Evolutionary conservation across 129 eudicot species (phyloP), one percentile per base, ranked within the genome.

Genomic region (Centaurea solstitialis): DNA sequence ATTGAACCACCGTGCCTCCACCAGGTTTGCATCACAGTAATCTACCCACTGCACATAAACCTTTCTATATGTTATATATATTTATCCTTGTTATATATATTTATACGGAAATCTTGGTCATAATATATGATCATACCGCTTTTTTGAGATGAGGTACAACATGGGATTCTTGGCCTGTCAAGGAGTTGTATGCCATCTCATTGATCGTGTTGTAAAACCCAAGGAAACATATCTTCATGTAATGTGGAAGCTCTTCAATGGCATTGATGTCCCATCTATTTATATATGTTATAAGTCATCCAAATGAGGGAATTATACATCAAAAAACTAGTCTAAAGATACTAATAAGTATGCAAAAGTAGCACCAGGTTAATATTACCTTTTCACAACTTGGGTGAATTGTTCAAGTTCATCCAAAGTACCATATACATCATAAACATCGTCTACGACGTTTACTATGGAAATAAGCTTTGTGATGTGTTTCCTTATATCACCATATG

Each of bases 221-320:
- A 24, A 86, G 78, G 85, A 88, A 90, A 65, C 92, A 86, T 18
- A 88, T 84, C 85, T 79, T 79, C 88, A 88, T 78, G 83, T 84
- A 90, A 12, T 90, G 85, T 0, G 92, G 94, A 43, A 90, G 87
- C 39, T 37, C 79, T 26, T 90, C 94, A 33, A 84, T 23, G 23
- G 81, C 80, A 12, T 84, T 80, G n/a, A 84, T 61, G 57, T 88
- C 94, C 94, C 94, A 90, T 79, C 92, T 90, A 2, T 33, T 33
- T 33, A 33, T 0, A 33, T 33, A 4, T 33, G 37, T 33, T 33
- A 33, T 33, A 67, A 64, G 38, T 18, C 5, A 7, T 43, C 20
- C 12, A 33, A 33, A 70, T 40, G 4, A 37, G 10, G 17, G 0
- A 50, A 18, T 4, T 66, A 39, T 62, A 73, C 6, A 39, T 65